Base-by-base conservation (phyloP, 2,329 filamentous ascomycete genomes). In the Xylariaceae sp. region DNA sequence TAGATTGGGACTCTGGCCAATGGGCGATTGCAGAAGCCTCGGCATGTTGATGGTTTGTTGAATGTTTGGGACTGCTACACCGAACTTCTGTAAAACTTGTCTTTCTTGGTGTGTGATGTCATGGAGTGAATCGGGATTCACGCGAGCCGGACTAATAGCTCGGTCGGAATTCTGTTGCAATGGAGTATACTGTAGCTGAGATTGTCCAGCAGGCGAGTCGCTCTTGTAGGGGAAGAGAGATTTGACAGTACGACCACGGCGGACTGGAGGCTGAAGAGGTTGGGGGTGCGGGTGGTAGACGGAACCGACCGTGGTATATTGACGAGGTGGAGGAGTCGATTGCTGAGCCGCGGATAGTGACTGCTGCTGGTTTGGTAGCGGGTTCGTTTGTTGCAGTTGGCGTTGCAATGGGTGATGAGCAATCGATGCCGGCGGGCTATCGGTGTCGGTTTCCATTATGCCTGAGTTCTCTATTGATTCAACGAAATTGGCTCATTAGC, bases 231-330 rank as follows among this genome's bases (percentile, higher is more conserved):
- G 68, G 65, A 46, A 78, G 62, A 36, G 75, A 56, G 24, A 78
- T 68, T 79, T 80, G 62, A 76, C 65, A 29, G 75, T 73, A 49
- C 82, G 78, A 14, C 79, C 79, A 60, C 81, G 79, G 52, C 82
- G 79, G 54, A 78, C 70, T 28, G 82, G 82, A 40, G 82, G 76
- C 59, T 83, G 81, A 23, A 84, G 72, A 12, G 79, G 78, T 37
- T 76, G 74, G 12, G 74, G 68, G 56, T 74, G 75, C 2, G 81
- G 80, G 29, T 82, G 81, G 70, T 82, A 84, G 43, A 82, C 74
- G 3, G 82, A 83, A n/a, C 82, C 82, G 19, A 82, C 82, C 6
- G 82, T 84, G 14, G 81, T 84, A 65, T 83, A 85, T 59, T 76
- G 58, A 16, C 61, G 75, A 52, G 58, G 60, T n/a, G n/a, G n/a